Evolutionary conservation across 306 rosid species (phyloP), one percentile per base, ranked within the genome.

Genomic region (Begonia fuchsioides): DNA sequence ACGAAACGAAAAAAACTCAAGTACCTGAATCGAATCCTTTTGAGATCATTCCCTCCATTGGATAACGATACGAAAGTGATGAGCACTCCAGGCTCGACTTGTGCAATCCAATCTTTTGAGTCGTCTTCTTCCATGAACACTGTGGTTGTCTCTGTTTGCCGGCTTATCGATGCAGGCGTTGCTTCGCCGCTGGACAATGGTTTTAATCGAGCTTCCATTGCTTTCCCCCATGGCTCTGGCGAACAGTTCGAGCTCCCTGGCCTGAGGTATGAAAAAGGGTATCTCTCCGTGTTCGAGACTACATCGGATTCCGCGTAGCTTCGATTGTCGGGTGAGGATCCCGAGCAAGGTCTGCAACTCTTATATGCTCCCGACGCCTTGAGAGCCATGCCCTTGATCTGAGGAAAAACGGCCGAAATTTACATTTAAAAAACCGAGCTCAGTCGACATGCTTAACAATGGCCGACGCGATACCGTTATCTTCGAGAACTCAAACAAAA

Each of bases 71-170:
- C 85, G 65, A 90, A 90, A 15, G 98, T 90, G 56, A 90, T 90
- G 15, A 90, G 80, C 76, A 90, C 96, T 57, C 98, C 98, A 38
- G 98, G 98, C 64, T 90, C 98, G 51, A 90, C 95, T 49, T 90
- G 98, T 38, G 95, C 95, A 47, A 85, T 74, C 98, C 98, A 90
- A 50, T 90, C 95, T 68, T 82, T 90, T 0, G 96, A 87, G 66
- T 85, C 93, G 47, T 81, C 98, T 65, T 85, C 98, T 69, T 90
- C 98, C 93, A 73, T 72, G 66, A 81, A 81, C 62, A 79, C 82
- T 55, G 77, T 75, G 0, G 93, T 26, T n/a, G 45, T 41, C 65
- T 86, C 96, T 0, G 79, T 76, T 8, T 83, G 70, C 12, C 90
- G 93, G 18, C 96, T 86, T 52, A 76, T 86, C 0, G 93, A 86